Evolutionary conservation across 306 rosid genomes (phyloP).

Genomic region (Carpinus viminea): DNA sequence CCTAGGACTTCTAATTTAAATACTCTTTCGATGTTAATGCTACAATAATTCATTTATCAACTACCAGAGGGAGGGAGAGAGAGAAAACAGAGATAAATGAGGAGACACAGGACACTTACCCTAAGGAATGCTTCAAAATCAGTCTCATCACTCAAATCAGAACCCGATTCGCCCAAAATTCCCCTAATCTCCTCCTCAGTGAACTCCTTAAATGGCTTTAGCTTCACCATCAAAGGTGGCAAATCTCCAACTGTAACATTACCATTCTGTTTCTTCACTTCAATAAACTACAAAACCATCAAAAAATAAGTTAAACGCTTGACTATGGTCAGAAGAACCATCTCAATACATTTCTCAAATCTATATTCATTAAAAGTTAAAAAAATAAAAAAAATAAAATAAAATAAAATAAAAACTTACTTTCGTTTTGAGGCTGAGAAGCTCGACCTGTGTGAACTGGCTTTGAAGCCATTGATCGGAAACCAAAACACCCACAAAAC

Average conservation of each 20-base stretch:
- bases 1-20: background rate
- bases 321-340: slow-evolving; percentile 17
- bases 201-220: slow-evolving; percentile 67
- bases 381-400: slow-evolving; percentile 8
- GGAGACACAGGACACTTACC: slow-evolving; percentile 45
- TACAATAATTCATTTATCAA: background rate
- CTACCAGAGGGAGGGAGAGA: background rate
- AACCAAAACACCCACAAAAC: slow-evolving; percentile 76
- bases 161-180: slow-evolving; percentile 59
- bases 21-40: background rate
- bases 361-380: slow-evolving; percentile 7
- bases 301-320: slow-evolving; percentile 8
- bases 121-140: slow-evolving; percentile 89
- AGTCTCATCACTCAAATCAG: slow-evolving; percentile 56
- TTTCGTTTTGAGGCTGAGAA: slow-evolving; percentile 77
- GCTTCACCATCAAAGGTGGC: slow-evolving; percentile 62
- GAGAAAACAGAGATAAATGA: background rate
- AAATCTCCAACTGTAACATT: slow-evolving; percentile 69
- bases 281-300: slow-evolving; percentile 49
- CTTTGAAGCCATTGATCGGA: slow-evolving; percentile 93
- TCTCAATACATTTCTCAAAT: background rate
- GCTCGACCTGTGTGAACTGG: slow-evolving; percentile 95
- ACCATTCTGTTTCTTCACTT: slow-evolving; percentile 67
- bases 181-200: slow-evolving; percentile 66
- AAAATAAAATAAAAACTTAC: too few relatives aligned